Evolutionary conservation across 1,139 yeast species (phyloP).

Genomic region (Zygosaccharomyces sapae): DNA sequence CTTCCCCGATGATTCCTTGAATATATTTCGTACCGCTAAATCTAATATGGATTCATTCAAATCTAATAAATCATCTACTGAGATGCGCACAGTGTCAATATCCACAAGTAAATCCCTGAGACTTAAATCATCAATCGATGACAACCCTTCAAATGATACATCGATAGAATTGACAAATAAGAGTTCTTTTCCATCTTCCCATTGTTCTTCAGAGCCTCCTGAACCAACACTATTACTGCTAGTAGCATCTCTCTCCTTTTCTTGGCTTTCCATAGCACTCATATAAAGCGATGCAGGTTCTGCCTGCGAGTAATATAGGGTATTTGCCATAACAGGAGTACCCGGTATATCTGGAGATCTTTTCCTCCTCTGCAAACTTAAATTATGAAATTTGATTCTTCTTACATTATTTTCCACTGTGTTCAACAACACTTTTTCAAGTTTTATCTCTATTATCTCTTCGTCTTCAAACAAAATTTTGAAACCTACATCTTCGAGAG

Average conservation of each 20-base stretch:
- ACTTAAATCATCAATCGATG: slow-evolving; percentile 44
- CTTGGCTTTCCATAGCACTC: slow-evolving; percentile 63
- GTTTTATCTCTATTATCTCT: slow-evolving; percentile 13
- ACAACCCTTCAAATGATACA: slow-evolving; percentile 51
- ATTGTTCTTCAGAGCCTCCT: slow-evolving; percentile 8
- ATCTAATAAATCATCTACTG: slow-evolving; percentile 13
- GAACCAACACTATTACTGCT: not conserved
- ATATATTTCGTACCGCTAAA: not conserved
- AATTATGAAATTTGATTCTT: slow-evolving; percentile 12
- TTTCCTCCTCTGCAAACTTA: slow-evolving; percentile 1
- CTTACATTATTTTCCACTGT: slow-evolving; percentile 21
- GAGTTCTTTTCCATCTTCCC: slow-evolving; percentile 18
- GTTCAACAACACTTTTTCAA: slow-evolving; percentile 18
- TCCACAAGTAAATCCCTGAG: slow-evolving; percentile 18
- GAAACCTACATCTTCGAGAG: slow-evolving; percentile 22
- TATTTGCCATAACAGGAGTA: slow-evolving; percentile 44
- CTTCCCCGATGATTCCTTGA: not conserved
- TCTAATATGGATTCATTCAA: slow-evolving; percentile 14
- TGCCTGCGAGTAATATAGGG: slow-evolving; percentile 63
- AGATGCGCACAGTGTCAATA: slow-evolving; percentile 15
- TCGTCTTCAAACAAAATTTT: slow-evolving; percentile 23
- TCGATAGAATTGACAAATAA: slow-evolving; percentile 38
- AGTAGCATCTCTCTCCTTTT: slow-evolving; percentile 22
- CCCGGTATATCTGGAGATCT: not conserved
- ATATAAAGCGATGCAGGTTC: slow-evolving; percentile 72